Evolutionary conservation across 495 filamentous ascomycete species (phyloP), one percentile per base, ranked within the genome.

Genomic region (Cudoniella acicularis): DNA sequence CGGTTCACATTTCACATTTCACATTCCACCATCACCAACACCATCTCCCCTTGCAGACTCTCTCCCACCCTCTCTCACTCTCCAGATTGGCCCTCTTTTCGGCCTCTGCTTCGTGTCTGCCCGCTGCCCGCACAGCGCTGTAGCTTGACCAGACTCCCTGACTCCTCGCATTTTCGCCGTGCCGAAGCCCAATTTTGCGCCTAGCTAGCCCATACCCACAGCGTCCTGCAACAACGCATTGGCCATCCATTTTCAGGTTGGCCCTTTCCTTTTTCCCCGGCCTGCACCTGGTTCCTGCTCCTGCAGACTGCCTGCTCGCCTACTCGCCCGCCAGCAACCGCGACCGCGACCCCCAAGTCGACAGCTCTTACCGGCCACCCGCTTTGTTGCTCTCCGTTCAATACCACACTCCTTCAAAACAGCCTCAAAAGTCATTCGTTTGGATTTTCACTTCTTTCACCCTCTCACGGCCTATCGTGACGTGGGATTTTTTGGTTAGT

Each of bases 391-490:
- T 24, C 27, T 18, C 11, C 52, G 16, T 42, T 42, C 52, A 10
- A 6, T 42, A 54, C 51, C 22, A 63, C 55, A 23, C 60, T 54
- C 40, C 53, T 60, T 57, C 53, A 54, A 13, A 36, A 36, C 30
- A 36, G 13, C 18, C 51, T 42, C 47, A 57, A 43, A 24, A 58
- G 58, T 61, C 63, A 65, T 46, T 65, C 63, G 56, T 65, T 65
- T 59, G 48, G 21, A 47, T 27, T 36, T 56, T 56, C 52, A 56
- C 24, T 59, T 59, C 52, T 25, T 45, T 40, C 49, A 24, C 47
- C 42, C 30, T 25, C 21, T 62, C 54, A 27, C 45, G 52, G 46
- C 23, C 25, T n/a, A 13, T 30, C 48, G 52, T 54, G 52, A 49
- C 48, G 43, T 25, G 57, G 48, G 48, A 24, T 27, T 23, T 59